A percentile compares a stretch with the other conserved stretches of the same genome.
Evolutionary conservation across 176 grass and related monocot species (phyloP).

Genomic region (Musa schizocarpa): DNA sequence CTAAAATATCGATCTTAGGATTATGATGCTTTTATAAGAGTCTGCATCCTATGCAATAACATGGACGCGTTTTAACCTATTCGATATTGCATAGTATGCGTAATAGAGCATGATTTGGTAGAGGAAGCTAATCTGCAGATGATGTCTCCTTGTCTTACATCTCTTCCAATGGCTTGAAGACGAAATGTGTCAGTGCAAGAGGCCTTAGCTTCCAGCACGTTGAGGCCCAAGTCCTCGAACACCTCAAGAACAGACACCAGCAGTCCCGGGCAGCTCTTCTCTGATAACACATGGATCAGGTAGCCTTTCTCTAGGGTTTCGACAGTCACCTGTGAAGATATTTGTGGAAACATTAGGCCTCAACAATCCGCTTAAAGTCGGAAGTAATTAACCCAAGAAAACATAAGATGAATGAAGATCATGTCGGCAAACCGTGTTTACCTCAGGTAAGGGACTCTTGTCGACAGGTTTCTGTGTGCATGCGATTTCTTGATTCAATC

Average conservation of each 20-base stretch:
- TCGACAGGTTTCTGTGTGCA: background rate
- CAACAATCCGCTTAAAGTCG: too few relatives aligned
- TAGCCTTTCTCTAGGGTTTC: conserved; percentile 4
- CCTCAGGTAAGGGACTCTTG: too few relatives aligned
- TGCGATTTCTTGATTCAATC: conserved; percentile 44
- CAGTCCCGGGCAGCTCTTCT: background rate
- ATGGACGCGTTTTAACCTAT: too few relatives aligned
- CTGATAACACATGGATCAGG: background rate
- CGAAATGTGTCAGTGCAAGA: conserved; percentile 9
- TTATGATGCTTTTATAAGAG: too few relatives aligned
- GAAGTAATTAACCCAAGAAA: too few relatives aligned
- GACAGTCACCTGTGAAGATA: conserved; percentile 1
- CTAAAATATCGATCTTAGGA: too few relatives aligned
- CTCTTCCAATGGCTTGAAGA: conserved; percentile 7
- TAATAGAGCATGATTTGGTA: background rate
- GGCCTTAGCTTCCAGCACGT: background rate
- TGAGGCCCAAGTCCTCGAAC: conserved; percentile 9
- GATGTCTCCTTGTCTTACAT: background rate
- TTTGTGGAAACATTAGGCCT: background rate
- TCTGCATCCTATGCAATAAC: too few relatives aligned
- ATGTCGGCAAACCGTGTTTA: too few relatives aligned
- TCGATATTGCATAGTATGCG: background rate
- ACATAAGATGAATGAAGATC: too few relatives aligned
- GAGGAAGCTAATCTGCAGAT: background rate
- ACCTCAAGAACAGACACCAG: conserved; percentile 4